phyloP scores from a whole-genome alignment of 2,329 filamentous ascomycete genomes.

The Fusarium metavorans region DNA sequence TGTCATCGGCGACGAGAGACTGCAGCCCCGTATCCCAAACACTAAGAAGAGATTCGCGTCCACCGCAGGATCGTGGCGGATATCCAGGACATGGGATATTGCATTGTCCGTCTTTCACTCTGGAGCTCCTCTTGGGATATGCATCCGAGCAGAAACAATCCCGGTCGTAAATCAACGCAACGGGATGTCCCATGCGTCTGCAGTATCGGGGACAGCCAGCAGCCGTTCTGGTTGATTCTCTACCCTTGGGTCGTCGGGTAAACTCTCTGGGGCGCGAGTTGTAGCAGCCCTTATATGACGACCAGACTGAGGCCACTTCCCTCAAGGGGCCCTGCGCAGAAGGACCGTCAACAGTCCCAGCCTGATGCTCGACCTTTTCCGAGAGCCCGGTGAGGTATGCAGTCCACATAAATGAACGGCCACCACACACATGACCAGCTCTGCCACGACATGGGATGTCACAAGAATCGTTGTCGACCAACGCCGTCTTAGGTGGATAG shows the following conservation, averaged over 20 bases:
- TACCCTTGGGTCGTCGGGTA: no score
- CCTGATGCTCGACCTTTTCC: not conserved
- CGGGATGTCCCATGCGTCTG: not conserved
- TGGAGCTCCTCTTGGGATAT: not conserved
- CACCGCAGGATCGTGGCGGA: not conserved
- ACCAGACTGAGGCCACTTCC: not conserved
- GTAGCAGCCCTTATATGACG: constrained; percentile 16
- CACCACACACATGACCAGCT: not conserved
- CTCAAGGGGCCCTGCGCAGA: not conserved
- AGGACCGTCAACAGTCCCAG: not conserved
- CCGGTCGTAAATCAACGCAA: not conserved
- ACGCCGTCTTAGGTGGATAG: not conserved
- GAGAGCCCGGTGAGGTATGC: not conserved
- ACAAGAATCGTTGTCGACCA: not conserved
- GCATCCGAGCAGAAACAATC: constrained; percentile 7
- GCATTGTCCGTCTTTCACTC: not conserved
- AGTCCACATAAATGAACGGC: not conserved
- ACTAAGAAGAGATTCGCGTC: not conserved
- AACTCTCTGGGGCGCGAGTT: not conserved
- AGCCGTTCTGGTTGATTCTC: not conserved
- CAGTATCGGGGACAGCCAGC: not conserved
- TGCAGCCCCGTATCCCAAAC: not conserved
- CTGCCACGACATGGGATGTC: not conserved
- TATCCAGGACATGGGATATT: not conserved
- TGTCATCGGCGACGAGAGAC: not conserved